Evolutionary conservation across 2,329 filamentous ascomycete genomes (phyloP), one percentile per base, ranked within the genome.

Genomic region (Sporothrix variecibatus): DNA sequence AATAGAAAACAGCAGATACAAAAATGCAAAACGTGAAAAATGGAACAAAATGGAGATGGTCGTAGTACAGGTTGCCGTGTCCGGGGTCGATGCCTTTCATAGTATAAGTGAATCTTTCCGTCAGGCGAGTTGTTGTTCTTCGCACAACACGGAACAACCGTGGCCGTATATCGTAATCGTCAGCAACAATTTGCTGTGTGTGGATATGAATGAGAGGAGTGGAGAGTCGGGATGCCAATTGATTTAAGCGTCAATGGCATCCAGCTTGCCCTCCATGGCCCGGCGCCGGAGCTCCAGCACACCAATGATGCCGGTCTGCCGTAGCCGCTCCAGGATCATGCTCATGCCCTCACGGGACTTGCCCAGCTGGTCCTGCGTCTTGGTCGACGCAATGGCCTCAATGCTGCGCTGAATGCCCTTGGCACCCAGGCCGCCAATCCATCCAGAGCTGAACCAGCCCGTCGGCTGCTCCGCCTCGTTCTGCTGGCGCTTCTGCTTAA

Each of bases 261-360:
- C 80, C 43, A 82, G 80, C n/a, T 78, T 79, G 64, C 76, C 77
- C 65, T 84, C 83, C 73, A 81, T 81, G 49, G 84, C 82, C 72
- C 81, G 81, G 72, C 87, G 85, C 77, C 88, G 82, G 69, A 87
- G 84, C 80, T 90, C 88, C 46, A 90, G 81, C 40, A 90, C 87
- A 53, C 87, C 86, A 73, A 89, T 87, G 73, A 89, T 85, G 40
- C 88, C 87, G 56, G 86, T 88, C 80, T 88, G 87, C 67, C 88
- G 86, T 71, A 90, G 83, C 67, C 93, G 86, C 82, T 94, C 92
- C 28, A 96, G 86, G 9, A 96, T 93, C 51, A 95, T 89, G 73
- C 89, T 90, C 93, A 96, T 95, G 68, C 93, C 93, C 81, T 95
- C 92, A 69, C 92, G 90, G 78, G 92, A 93, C 84, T 95, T 95